phyloP scores from a whole-genome alignment of 177 flowering plant species.

The Tripterygium wilfordii region DNA sequence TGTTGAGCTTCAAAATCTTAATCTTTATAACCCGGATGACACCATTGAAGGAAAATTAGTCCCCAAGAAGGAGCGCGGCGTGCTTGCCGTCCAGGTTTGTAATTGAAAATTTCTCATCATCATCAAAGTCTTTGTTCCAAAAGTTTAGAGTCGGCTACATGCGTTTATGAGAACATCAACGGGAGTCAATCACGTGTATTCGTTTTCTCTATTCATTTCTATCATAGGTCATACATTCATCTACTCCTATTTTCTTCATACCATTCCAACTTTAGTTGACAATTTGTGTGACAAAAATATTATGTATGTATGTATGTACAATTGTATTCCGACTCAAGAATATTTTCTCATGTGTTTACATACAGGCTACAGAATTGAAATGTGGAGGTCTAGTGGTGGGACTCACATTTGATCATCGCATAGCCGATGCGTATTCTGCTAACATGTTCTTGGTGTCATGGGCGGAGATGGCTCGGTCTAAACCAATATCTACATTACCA shows the following conservation, averaged over 20 bases:
- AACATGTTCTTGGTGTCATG: conserved; percentile 59
- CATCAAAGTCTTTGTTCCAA: no score
- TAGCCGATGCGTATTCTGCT: conserved; percentile 56
- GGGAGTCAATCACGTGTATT: no score
- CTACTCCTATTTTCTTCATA: no score
- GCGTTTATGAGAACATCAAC: no score
- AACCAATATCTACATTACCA: conserved; percentile 22
- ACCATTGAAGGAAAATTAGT: conserved; percentile 40
- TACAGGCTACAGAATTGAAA: conserved; percentile 43
- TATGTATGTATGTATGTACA: no score
- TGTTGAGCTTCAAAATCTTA: conserved; percentile 25
- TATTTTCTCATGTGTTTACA: no score
- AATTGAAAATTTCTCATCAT: neutral
- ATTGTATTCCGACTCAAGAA: no score
- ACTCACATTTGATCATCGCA: conserved; percentile 55
- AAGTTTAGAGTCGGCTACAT: no score
- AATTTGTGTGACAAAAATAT: no score
- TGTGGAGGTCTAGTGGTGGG: conserved; percentile 54
- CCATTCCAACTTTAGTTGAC: no score
- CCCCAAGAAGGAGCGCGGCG: conserved; percentile 42
- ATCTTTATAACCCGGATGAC: conserved; percentile 44
- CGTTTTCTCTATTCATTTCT: no score
- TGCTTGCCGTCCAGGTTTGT: conserved; percentile 54
- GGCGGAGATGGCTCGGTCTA: conserved; percentile 37
- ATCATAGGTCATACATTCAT: no score